Conservation (phyloP, 352 stramenopile genomes). For the Pythium coloratum region DNA sequence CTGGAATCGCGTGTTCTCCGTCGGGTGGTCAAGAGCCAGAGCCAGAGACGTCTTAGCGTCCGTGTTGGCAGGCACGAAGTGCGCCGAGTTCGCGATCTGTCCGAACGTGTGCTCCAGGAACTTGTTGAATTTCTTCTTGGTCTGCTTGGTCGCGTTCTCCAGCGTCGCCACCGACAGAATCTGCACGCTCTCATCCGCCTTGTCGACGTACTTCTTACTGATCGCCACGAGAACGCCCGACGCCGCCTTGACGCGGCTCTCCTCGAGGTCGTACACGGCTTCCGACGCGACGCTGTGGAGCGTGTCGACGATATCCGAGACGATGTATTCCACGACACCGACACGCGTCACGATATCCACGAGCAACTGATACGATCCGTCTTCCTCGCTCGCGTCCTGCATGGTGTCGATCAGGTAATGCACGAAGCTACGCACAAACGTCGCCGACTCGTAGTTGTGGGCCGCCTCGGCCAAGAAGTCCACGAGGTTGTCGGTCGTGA, state of each 20-base stretch:
- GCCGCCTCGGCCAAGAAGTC: constrained; percentile 66
- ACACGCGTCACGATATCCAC: constrained; percentile 43
- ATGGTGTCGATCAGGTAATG: constrained; percentile 44
- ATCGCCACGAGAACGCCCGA: constrained; percentile 45
- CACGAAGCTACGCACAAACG: constrained; percentile 62
- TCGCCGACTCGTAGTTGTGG: constrained; percentile 68
- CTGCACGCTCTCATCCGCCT: constrained; percentile 46
- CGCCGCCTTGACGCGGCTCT: constrained; percentile 44
- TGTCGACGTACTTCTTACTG: constrained; percentile 58
- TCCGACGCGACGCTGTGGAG: constrained; percentile 49
- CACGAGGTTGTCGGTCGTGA: constrained; percentile 64
- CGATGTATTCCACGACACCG: constrained; percentile 44
- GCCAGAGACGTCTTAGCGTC: constrained; percentile 76
- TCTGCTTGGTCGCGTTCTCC: constrained; percentile 35
- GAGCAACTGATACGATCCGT: constrained; percentile 43
- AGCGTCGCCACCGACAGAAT: constrained; percentile 3
- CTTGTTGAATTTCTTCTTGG: constrained; percentile 50
- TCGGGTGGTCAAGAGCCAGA: constrained; percentile 78
- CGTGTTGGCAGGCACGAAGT: constrained; percentile 63
- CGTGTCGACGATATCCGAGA: constrained; percentile 47
- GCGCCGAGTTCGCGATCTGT: constrained; percentile 71
- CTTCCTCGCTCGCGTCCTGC: constrained; percentile 27
- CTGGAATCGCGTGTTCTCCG: constrained; percentile 71
- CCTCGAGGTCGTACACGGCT: constrained; percentile 40
- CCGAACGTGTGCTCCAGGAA: constrained; percentile 73